phyloP scores from a whole-genome alignment of 257 asterid genomes.

The Solanum megistacrolobum region DNA sequence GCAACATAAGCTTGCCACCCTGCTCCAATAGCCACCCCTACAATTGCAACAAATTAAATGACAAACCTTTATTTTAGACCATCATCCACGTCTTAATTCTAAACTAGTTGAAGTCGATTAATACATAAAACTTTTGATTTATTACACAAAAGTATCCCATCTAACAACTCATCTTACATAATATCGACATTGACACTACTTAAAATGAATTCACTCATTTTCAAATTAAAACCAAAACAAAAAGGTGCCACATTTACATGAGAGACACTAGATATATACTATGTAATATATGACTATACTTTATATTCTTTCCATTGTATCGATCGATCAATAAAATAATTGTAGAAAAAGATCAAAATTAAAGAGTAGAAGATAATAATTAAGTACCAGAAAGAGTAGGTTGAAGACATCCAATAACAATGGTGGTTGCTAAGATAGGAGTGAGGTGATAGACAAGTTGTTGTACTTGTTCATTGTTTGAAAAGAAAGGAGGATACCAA shows the following conservation, averaged over 20 bases:
- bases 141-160: no score
- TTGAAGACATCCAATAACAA: constrained; percentile 28
- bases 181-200: no score
- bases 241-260: no score
- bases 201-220: no score
- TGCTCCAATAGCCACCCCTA: constrained; percentile 52
- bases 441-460: constrained; percentile 34
- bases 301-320: no score
- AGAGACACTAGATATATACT: no score
- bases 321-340: no score
- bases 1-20: constrained; percentile 52
- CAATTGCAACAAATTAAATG: background rate
- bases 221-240: no score
- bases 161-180: no score
- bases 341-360: no score
- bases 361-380: background rate
- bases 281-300: no score
- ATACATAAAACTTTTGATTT: background rate
- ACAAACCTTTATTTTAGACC: no score
- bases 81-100: background rate
- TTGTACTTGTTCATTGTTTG: constrained; percentile 22
- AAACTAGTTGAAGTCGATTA: background rate
- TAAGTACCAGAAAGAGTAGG: constrained; percentile 34
- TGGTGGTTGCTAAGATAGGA: constrained; percentile 35
- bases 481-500: constrained; percentile 32